Evolutionary conservation across 441 rosid species (phyloP).

Genomic region (Capsella rubella): DNA sequence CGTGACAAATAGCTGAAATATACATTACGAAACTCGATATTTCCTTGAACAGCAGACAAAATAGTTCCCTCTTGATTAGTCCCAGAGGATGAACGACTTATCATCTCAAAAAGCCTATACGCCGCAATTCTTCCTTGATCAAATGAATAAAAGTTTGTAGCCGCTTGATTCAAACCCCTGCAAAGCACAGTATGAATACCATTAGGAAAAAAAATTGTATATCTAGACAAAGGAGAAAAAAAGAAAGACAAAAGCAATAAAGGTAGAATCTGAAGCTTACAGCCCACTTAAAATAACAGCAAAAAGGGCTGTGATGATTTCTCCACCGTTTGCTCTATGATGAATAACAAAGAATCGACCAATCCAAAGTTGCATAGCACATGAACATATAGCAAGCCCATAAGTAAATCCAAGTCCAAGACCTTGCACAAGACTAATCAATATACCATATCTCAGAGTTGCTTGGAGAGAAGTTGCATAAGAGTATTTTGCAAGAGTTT

Average conservation of each 20-base stretch:
- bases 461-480: slow-evolving; percentile 99
- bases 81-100: slow-evolving; percentile 84
- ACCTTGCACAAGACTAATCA: slow-evolving; percentile 99
- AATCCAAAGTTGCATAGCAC: slow-evolving; percentile 99
- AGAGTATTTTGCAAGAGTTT: slow-evolving; percentile 96
- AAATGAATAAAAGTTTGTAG: slow-evolving; percentile 97
- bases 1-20: slow-evolving; percentile 98
- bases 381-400: slow-evolving; percentile 99
- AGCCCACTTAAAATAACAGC: slow-evolving; percentile 99
- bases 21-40: slow-evolving; percentile 97
- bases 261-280: slow-evolving; percentile 64
- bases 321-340: slow-evolving; percentile 87
- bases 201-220: slow-evolving; percentile 23
- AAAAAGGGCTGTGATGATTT: slow-evolving; percentile 91
- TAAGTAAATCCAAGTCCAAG: slow-evolving; percentile 99
- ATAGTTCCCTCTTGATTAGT: slow-evolving; percentile 75
- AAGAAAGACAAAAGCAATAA: slow-evolving; percentile 22
- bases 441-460: slow-evolving; percentile 93
- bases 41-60: slow-evolving; percentile 76
- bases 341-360: slow-evolving; percentile 84
- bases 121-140: slow-evolving; percentile 99
- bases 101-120: slow-evolving; percentile 98
- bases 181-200: slow-evolving; percentile 41
- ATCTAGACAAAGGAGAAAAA: slow-evolving; percentile 25
- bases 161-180: slow-evolving; percentile 99